These are phyloP conservation scores for Orobanche coerulescens DNA, from an alignment of 257 asterid genomes.

Conservation along the genomic window DNA sequence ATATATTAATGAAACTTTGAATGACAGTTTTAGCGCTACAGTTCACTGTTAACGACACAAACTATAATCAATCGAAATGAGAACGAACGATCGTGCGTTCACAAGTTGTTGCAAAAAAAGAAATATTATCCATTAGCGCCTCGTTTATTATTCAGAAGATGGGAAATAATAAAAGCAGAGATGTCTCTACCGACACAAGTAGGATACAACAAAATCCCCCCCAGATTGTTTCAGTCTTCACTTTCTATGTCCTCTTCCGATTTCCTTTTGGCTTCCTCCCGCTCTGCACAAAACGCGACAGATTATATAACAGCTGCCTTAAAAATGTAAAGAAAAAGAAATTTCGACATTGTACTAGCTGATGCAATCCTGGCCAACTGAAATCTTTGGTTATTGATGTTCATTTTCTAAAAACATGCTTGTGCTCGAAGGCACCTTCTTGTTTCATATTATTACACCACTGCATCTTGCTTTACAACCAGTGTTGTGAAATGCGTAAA, in stretches of 20 bases:
- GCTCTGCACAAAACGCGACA: slow-evolving; percentile 32
- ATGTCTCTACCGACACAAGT: background rate
- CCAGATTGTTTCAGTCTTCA: slow-evolving; percentile 21
- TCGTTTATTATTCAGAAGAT: background rate
- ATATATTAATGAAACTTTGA: background rate
- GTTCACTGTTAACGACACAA: background rate
- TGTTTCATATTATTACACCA: too few species aligned
- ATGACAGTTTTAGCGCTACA: background rate
- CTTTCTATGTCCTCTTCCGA: slow-evolving; percentile 31
- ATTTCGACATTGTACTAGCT: too few species aligned
- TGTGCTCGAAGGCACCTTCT: too few species aligned
- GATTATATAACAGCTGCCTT: slow-evolving; percentile 4
- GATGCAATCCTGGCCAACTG: background rate
- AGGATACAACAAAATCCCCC: background rate
- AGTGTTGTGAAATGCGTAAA: too few species aligned
- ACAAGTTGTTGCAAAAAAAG: background rate
- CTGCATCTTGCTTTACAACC: too few species aligned
- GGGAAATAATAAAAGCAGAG: background rate
- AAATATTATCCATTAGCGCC: background rate
- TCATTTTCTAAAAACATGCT: too few species aligned
- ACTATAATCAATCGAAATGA: background rate
- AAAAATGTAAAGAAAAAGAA: background rate
- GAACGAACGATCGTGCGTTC: background rate
- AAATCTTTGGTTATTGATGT: too few species aligned
- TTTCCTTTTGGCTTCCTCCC: slow-evolving; percentile 41